Evolutionary conservation across 306 rosid species (phyloP), one percentile per base, ranked within the genome.

Genomic region (Comarum palustre): DNA sequence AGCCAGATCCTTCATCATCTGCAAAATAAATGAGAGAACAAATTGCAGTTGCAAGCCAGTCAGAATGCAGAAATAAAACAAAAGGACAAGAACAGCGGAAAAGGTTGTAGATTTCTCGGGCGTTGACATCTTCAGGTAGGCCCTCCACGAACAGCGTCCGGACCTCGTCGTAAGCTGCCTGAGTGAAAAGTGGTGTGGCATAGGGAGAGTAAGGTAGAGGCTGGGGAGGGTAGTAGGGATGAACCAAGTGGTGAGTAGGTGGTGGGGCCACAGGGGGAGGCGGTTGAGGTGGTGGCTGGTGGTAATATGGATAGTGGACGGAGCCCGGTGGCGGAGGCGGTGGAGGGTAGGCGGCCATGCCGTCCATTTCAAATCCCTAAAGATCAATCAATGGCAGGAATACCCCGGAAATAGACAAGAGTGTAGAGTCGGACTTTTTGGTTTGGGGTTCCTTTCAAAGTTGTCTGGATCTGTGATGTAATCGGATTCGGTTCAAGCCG

Each of bases 81-180:
- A 11, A 42, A 12, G 39, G 22, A 24, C 68, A n/a, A n/a, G n/a
- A n/a, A n/a, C n/a, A n/a, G 7, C 95, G 95, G 76, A 94, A 88
- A 2, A 94, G 79, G 73, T 91, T 89, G 82, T 86, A 94, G 77
- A 91, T 87, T 87, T 94, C 99, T 5, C 96, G 95, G 17, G 96
- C 85, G 80, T 85, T 88, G 19, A 94, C 97, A 43, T 91, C 97
- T 51, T 88, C 97, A 1, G 95, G 95, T 31, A 94, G 91, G 2
- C 99, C 99, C 24, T 96, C 99, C 14, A 94, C 61, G 87, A 94
- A 94, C 12, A 94, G 90, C 20, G 99, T 94, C 59, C 97, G 96
- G 75, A 94, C 96, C 79, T 91, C 94, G 73, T 87, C 77, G 45
- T 73, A 19, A 4, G 76, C 36, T 24, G 80, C 8, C 54, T 32